Evolutionary conservation across 176 grass and related monocot genomes (phyloP), one percentile per base, ranked within the genome.

Genomic region (Luzula sylvatica): DNA sequence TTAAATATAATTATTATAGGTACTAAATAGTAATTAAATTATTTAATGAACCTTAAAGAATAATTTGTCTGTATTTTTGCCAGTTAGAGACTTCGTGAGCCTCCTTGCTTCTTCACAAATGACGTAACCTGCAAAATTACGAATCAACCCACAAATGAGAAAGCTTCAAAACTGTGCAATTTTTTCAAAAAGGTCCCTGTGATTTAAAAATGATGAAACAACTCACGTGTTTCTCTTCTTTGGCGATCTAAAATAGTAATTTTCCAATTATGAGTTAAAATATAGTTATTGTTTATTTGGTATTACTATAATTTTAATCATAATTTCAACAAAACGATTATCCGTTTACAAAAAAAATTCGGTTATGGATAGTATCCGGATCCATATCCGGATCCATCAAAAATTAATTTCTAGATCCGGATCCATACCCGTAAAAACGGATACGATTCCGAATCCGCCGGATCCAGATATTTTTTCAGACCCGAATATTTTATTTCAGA

Each of bases 21-120:
- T 27, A 26, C 28, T 52, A 65, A n/a, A 35, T 20, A 44, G 50
- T 12, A 65, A 20, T 44, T 9, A 11, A n/a, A n/a, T n/a, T n/a
- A n/a, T 17, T 22, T 22, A 46, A 64, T 75, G 61, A 67, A 94
- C 87, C 78, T 94, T 94, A 56, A 94, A 27, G 80, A 83, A 94
- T 63, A 80, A 50, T 47, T 76, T 70, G 70, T 83, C 87, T 44
- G 79, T 30, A 20, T 94, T 57, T 82, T 82, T 79, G 87, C 87
- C 62, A 94, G 59, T 55, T 64, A 62, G 44, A 82, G 72, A 46
- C 63, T 74, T 21, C 26, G 64, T 26, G 75, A 63, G 65, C 72
- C 68, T 38, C 82, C 26, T 50, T 94, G 72, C 55, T 50, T 80
- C 71, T 38, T 83, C 41, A 94, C 39, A 35, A 94, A 94, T 17